Evolutionary conservation across 352 stramenopile genomes (phyloP).

Genomic region (Globisporangium cystogenes): DNA sequence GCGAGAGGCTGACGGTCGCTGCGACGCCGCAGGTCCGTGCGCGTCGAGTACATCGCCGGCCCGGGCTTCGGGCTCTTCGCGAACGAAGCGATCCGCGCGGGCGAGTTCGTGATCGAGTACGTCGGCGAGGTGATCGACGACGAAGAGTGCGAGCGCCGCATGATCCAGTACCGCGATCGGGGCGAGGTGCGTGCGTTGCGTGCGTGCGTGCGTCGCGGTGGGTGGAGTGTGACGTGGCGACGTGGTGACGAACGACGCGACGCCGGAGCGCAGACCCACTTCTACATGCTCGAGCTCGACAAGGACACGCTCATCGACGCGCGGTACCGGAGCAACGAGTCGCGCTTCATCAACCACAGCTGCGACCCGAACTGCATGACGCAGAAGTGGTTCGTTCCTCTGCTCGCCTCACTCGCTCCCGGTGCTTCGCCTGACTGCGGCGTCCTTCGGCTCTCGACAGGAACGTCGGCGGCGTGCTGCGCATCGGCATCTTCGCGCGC

Average conservation of each 20-base stretch:
- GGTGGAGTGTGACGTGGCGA: too few relatives aligned
- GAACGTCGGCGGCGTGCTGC: slow-evolving; percentile 67
- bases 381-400: slow-evolving; percentile 82
- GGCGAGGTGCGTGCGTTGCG: slow-evolving; percentile 32
- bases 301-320: slow-evolving; percentile 85
- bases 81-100: slow-evolving; percentile 64
- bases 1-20: too few relatives aligned
- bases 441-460: slow-evolving; percentile 6
- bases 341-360: slow-evolving; percentile 95
- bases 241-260: too few relatives aligned
- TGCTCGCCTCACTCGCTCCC: neutral
- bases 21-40: slow-evolving; percentile 22
- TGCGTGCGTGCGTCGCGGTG: neutral
- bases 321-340: slow-evolving; percentile 88
- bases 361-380: slow-evolving; percentile 93
- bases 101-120: slow-evolving; percentile 93
- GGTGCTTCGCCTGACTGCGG: neutral
- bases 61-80: slow-evolving; percentile 89
- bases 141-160: slow-evolving; percentile 57
- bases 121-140: slow-evolving; percentile 92
- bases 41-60: slow-evolving; percentile 70
- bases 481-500: slow-evolving; percentile 76
- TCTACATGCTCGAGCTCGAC: slow-evolving; percentile 87
- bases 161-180: slow-evolving; percentile 49
- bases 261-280: slow-evolving; percentile 35